These are phyloP conservation scores for Cladosporium halotolerans DNA, from an alignment of 2,329 filamentous ascomycete genomes.

Conservation along the genomic window DNA sequence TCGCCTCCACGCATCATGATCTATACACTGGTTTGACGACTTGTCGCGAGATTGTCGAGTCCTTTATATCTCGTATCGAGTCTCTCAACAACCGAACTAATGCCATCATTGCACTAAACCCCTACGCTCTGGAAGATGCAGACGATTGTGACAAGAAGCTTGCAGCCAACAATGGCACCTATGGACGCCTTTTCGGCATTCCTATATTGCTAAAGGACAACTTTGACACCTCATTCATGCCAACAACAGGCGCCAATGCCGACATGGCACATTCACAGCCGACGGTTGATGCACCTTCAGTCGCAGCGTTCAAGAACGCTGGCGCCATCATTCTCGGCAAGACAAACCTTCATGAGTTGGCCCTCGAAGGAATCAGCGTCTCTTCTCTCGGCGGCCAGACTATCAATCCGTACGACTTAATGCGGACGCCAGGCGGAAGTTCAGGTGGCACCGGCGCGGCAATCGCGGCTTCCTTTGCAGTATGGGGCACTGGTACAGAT, in stretches of 20 bases:
- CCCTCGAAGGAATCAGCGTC: slow-evolving; percentile 57
- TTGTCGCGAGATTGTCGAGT: slow-evolving; percentile 49
- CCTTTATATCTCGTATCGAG: slow-evolving; percentile 53
- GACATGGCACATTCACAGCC: slow-evolving; percentile 46
- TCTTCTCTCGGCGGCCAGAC: slow-evolving; percentile 60
- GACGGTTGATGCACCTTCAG: slow-evolving; percentile 28
- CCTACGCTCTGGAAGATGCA: slow-evolving; percentile 43
- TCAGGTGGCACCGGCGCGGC: slow-evolving; percentile 59
- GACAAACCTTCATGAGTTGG: slow-evolving; percentile 52
- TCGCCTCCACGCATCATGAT: slow-evolving; percentile 50
- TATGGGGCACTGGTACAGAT: slow-evolving; percentile 39
- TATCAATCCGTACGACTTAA: slow-evolving; percentile 58
- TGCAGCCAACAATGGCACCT: slow-evolving; percentile 42
- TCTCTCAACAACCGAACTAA: slow-evolving; percentile 52
- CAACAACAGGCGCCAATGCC: slow-evolving; percentile 52
- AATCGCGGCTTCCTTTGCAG: slow-evolving; percentile 51
- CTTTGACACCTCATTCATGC: slow-evolving; percentile 50
- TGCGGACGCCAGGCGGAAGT: slow-evolving; percentile 59
- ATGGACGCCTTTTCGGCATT: slow-evolving; percentile 52
- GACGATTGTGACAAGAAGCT: slow-evolving; percentile 45
- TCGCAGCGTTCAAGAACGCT: slow-evolving; percentile 26
- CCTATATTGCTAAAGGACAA: slow-evolving; percentile 61
- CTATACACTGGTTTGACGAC: slow-evolving; percentile 48
- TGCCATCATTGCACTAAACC: slow-evolving; percentile 51
- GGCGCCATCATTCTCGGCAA: slow-evolving; percentile 31